Conservation (phyloP, 805 yeast species). For the Ogataea trehalophila region DNA sequence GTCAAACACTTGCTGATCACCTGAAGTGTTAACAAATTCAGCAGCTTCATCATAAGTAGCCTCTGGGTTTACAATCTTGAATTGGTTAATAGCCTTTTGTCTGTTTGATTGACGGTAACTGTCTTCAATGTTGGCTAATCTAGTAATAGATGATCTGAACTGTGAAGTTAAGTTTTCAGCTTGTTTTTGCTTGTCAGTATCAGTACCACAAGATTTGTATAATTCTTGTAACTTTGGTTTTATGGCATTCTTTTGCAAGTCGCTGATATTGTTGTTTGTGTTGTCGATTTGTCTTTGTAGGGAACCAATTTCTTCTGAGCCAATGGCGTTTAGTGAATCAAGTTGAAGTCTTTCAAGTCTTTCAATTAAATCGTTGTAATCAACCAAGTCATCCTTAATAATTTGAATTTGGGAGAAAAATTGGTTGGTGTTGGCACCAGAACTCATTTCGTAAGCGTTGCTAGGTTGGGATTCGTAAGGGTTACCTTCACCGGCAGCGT, state of each 20-base stretch:
- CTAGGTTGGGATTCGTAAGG: slow-evolving; percentile 14
- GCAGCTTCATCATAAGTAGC: slow-evolving; percentile 80
- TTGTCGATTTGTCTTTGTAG: slow-evolving; percentile 73
- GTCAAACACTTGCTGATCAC: slow-evolving; percentile 88
- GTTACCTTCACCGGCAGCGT: slow-evolving; percentile 19
- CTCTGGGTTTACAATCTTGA: slow-evolving; percentile 80
- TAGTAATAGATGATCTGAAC: slow-evolving; percentile 82
- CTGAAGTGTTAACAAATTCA: slow-evolving; percentile 78
- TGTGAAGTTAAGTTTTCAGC: slow-evolving; percentile 83
- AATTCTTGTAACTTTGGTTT: slow-evolving; percentile 73
- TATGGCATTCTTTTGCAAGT: slow-evolving; percentile 63
- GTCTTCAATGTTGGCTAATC: slow-evolving; percentile 80
- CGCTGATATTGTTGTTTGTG: slow-evolving; percentile 70
- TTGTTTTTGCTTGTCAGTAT: slow-evolving; percentile 80
- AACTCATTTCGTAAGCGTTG: slow-evolving; percentile 15
- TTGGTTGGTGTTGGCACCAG: slow-evolving; percentile 27
- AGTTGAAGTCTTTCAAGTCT: slow-evolving; percentile 67
- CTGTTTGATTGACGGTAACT: slow-evolving; percentile 79
- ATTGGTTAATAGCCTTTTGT: slow-evolving; percentile 89
- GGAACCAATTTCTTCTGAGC: slow-evolving; percentile 62
- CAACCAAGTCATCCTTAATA: slow-evolving; percentile 63
- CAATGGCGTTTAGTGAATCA: slow-evolving; percentile 66
- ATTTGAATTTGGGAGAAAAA: slow-evolving; percentile 68
- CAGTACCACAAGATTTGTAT: slow-evolving; percentile 65
- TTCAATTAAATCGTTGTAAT: slow-evolving; percentile 64